Base-by-base conservation (phyloP, 2,329 filamentous ascomycete genomes). In the Alternaria burnsii region DNA sequence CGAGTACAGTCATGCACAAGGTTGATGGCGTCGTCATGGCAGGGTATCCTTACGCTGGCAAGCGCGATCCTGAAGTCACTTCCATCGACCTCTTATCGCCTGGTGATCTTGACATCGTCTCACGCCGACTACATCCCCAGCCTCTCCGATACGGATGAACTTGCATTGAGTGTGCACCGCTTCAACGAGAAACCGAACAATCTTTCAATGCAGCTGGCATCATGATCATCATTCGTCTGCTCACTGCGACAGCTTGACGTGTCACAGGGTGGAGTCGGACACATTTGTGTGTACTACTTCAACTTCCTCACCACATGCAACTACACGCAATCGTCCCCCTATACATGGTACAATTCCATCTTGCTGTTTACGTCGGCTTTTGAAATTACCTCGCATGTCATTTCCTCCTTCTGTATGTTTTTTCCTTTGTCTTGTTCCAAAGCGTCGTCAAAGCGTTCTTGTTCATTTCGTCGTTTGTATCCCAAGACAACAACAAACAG, bases 381-480 rank as follows among this genome's bases (percentile, higher is more conserved):
- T 50, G 32, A n/a, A 24, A 22, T n/a, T n/a, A 32, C 18, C 46
- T n/a, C 14, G 46, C 30, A 18, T 50, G 30, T 50, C 20, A 30
- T 50, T 18, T 32, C 18, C 30, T 48, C 28, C 16, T 10, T 7
- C 18, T 24, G n/a, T 20, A 18, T 36, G 22, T 48, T n/a, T 50
- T 50, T 50, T 50, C 20, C 46, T 50, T 50, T 50, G 46, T 50
- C 32, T 9, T 16, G 20, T 18, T 50, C 46, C 32, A 50, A 50
- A 50, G 46, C 46, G 20, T 38, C 32, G 46, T 50, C 46, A 36
- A 50, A 50, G 46, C 46, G 46, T 20, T 14, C 8, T 26, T 32
- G 32, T 50, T 38, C 46, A 50, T 50, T 38, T 50, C 46, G 46
- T 50, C 46, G 32, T 50, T 50, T 50, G 46, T 38, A 38, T 26